Conservation (phyloP, 805 yeast species). For the Lachancea kluyveri region DNA sequence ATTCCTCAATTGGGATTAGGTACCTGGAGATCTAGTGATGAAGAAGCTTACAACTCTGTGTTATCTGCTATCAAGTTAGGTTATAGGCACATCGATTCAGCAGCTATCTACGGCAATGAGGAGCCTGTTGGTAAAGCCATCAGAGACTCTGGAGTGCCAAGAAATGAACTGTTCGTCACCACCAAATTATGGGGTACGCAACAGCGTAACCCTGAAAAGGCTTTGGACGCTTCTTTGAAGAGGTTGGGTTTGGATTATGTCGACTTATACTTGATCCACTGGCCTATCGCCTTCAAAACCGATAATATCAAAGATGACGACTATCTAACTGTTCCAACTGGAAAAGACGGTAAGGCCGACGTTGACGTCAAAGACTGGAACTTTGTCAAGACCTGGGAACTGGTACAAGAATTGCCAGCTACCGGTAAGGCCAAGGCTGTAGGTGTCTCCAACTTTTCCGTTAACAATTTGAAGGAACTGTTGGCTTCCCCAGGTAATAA, state of each 20-base stretch:
- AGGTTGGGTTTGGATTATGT: conserved; percentile 69
- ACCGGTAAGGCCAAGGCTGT: conserved; percentile 52
- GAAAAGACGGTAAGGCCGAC: conserved; percentile 34
- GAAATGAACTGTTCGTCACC: conserved; percentile 62
- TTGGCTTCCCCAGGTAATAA: conserved; percentile 43
- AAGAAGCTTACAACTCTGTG: conserved; percentile 53
- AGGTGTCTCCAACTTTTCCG: conserved; percentile 73
- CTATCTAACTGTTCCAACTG: conserved; percentile 29
- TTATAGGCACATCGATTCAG: conserved; percentile 74
- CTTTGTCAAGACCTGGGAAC: conserved; percentile 55
- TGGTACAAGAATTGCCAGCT: conserved; percentile 51
- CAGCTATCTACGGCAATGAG: conserved; percentile 64
- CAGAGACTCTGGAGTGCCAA: conserved; percentile 52
- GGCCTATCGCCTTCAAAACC: conserved; percentile 61
- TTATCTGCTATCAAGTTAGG: conserved; percentile 55
- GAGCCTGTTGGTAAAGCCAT: conserved; percentile 53
- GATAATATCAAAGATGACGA: conserved; percentile 34
- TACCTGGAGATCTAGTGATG: conserved; percentile 57
- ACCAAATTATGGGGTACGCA: conserved; percentile 61
- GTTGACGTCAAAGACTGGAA: conserved; percentile 33
- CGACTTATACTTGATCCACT: conserved; percentile 73
- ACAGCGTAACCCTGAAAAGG: conserved; percentile 43
- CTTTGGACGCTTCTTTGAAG: conserved; percentile 51
- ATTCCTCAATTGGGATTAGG: conserved; percentile 73
- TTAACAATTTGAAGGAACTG: conserved; percentile 44